Evolutionary conservation across 83 land plant species (phyloP).

Genomic region (Larix sibirica): DNA sequence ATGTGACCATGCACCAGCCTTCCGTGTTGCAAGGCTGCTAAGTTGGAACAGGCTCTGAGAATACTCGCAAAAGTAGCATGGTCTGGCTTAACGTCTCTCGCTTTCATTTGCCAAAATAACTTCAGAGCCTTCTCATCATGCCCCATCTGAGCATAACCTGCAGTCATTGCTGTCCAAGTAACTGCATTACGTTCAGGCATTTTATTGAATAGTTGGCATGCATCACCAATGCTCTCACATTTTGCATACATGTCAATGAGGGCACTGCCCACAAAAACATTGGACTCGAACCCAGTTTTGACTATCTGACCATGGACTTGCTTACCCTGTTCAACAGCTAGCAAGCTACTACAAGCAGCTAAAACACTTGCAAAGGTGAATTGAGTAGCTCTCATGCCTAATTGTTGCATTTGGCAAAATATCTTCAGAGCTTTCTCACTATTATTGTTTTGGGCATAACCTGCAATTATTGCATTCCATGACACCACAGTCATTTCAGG

Average conservation of each 20-base stretch:
- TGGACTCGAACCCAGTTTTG: slow-evolving; percentile 33
- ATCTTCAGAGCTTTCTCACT: neutral
- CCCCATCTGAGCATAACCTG: slow-evolving; percentile 31
- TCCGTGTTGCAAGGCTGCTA: slow-evolving; percentile 53
- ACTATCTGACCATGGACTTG: slow-evolving; percentile 47
- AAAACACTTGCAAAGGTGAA: slow-evolving; percentile 49
- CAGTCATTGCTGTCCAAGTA: slow-evolving; percentile 41
- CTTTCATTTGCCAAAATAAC: slow-evolving; percentile 39
- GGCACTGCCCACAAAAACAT: slow-evolving; percentile 49
- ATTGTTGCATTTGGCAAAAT: neutral
- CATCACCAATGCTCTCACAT: slow-evolving; percentile 17
- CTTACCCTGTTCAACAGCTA: slow-evolving; percentile 31
- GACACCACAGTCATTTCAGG: neutral
- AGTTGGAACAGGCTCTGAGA: slow-evolving; percentile 64
- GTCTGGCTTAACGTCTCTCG: slow-evolving; percentile 31
- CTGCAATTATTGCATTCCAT: neutral
- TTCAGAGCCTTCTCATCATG: slow-evolving; percentile 27
- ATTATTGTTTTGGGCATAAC: neutral
- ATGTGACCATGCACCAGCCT: slow-evolving; percentile 66
- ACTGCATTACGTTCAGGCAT: slow-evolving; percentile 29
- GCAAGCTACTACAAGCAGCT: slow-evolving; percentile 41
- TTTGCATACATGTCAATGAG: slow-evolving; percentile 59
- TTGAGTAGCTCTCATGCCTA: too few species aligned
- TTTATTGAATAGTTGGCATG: slow-evolving; percentile 54
- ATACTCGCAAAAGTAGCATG: slow-evolving; percentile 52